A percentile compares a stretch with the other conserved stretches of the same genome.
Evolutionary conservation across 148 eudicot genomes (phyloP).

Genomic region (Dysphania ambrosioides): DNA sequence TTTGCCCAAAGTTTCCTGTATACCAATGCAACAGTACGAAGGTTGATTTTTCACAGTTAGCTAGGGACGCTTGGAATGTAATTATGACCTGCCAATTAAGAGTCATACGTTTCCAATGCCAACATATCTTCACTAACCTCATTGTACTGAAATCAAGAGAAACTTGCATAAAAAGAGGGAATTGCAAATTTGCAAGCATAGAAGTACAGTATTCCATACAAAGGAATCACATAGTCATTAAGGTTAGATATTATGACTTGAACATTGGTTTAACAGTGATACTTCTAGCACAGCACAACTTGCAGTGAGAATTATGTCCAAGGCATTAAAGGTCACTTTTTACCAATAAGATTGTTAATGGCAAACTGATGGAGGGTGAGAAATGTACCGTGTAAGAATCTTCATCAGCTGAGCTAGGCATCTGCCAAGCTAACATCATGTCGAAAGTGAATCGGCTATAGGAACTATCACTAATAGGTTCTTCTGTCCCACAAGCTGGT

Average conservation of each 20-base stretch:
- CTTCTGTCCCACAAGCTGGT: constrained; percentile 36
- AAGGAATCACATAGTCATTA: neutral
- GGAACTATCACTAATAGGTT: constrained; percentile 44
- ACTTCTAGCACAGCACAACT: neutral
- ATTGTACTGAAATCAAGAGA: neutral
- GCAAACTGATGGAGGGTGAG: too few species aligned
- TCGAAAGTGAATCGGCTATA: constrained; percentile 84
- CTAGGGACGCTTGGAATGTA: neutral
- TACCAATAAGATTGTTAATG: too few species aligned
- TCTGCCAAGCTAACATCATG: constrained; percentile 97
- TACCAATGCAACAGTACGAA: neutral
- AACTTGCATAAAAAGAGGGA: too few species aligned
- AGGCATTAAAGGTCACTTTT: too few species aligned
- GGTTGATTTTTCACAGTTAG: neutral
- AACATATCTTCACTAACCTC: neutral
- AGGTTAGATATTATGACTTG: too few species aligned
- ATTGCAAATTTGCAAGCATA: too few species aligned
- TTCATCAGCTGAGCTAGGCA: constrained; percentile 52
- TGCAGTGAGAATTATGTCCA: neutral
- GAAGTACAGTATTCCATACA: neutral
- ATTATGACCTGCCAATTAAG: neutral
- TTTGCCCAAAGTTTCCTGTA: constrained; percentile 69
- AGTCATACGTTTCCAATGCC: neutral
- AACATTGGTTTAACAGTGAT: neutral
- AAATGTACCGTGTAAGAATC: constrained; percentile 42